Base-by-base conservation (phyloP, 257 asterid species). In the Gentiana macrophylla region DNA sequence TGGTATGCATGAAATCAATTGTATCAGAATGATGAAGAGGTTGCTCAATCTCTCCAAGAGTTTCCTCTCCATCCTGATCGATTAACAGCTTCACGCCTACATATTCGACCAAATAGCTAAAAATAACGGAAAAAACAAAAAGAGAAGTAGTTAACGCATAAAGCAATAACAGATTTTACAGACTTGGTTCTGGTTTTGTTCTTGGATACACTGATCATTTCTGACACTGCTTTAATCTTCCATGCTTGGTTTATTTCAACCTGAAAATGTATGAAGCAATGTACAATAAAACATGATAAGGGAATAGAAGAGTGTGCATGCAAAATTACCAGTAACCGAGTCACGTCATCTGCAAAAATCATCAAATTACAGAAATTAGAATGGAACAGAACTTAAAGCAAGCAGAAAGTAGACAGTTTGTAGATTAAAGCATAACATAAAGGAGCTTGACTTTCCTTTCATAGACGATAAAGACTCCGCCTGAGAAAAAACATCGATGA, bases 401-500 rank as follows among this genome's bases (percentile, higher is more conserved):
- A 41, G 9, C 9, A 41, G 9, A 41, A 0, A 4, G 46, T 41
- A 10, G 5, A 24, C 12, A 10, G 32, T 51, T 35, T 24, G 24
- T 24, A 24, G 24, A 24, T n/a, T 52, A 37, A 52, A 52, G 8
- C 32, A 53, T 76, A 87, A 96, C 96, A 38, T 74, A 79, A 35
- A 91, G 92, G 54, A 91, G 84, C 66, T 84, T 91, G 15, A 91
- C 98, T 81, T 91, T 87, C 45, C 96, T 77, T 72, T 87, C 89
- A 49, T 86, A 84, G 73, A 91, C 96, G 64, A 91, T 91, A 13
- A 87, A 95, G 34, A 91, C 96, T 57, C 98, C 98, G 46, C 98
- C 98, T 91, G 77, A 56, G 12, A 34, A 36, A 11, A 58, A 59
- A 33, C 6, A n/a, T 24, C 24, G 24, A 24, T 24, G 24, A 24